Percentiles rank a stretch among this genome's conserved stretches.
phyloP scores from a whole-genome alignment of 139 green algal species.

The Chlorella vulgaris region DNA sequence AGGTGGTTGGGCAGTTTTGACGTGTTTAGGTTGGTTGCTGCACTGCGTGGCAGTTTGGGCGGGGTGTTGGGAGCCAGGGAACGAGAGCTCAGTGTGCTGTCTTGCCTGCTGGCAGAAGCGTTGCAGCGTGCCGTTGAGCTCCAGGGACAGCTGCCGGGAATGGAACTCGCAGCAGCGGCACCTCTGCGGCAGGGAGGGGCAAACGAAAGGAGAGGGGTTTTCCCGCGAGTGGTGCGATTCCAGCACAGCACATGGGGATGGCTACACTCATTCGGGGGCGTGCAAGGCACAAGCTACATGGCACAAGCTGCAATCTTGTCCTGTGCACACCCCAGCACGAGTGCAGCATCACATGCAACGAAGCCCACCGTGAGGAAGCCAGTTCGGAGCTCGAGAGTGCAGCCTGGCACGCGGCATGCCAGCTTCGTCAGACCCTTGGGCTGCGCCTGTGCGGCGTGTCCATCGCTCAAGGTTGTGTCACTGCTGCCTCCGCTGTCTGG shows the following conservation, averaged over 20 bases:
- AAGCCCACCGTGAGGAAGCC: background rate
- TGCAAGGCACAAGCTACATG: no score
- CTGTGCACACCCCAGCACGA: background rate
- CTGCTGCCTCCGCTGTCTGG: background rate
- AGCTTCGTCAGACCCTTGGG: no score
- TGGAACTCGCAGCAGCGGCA: constrained; percentile 1
- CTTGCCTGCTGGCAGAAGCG: background rate
- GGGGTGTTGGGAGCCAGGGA: background rate
- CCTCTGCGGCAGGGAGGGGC: background rate
- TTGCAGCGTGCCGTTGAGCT: background rate
- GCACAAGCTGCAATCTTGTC: no score
- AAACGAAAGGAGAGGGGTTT: background rate
- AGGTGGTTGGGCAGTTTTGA: no score
- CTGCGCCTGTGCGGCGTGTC: background rate
- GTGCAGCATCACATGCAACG: background rate
- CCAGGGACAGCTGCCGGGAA: background rate
- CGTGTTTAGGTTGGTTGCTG: no score
- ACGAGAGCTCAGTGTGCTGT: background rate
- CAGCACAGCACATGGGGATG: no score
- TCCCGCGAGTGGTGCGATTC: no score
- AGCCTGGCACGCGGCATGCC: background rate
- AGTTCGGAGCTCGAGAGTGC: background rate
- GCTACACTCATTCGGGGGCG: background rate
- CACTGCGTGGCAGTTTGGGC: background rate
- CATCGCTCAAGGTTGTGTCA: background rate